Evolutionary conservation across 208 protist species (phyloP).

Genomic region (Paratrypanosoma confusum): DNA sequence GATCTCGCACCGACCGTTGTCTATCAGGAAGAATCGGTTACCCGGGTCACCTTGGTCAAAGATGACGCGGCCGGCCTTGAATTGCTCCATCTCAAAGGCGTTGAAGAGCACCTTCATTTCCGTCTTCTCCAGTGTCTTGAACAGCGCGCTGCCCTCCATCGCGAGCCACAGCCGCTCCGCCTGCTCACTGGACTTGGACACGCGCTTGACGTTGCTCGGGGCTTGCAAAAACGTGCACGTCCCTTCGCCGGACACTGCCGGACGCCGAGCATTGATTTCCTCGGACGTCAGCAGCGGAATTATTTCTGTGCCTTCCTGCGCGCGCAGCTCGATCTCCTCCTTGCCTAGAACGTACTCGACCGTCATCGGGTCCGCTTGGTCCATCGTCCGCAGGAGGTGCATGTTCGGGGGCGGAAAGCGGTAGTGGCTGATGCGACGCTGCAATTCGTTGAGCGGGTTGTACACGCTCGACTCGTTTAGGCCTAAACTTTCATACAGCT

Average conservation of each 20-base stretch:
- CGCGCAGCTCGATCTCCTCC: conserved; percentile 1
- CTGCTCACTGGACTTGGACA: conserved; percentile 14
- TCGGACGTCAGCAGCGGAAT: background rate
- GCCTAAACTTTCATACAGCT: conserved; percentile 12
- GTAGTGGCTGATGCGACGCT: conserved; percentile 1
- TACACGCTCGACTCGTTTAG: conserved; percentile 3
- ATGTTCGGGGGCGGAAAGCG: conserved; percentile 11
- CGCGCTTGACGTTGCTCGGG: background rate
- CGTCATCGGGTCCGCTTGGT: conserved; percentile 1
- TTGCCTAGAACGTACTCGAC: conserved; percentile 9
- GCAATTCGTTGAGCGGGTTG: conserved; percentile 4
- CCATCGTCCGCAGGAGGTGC: background rate
- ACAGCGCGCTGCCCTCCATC: conserved; percentile 21
- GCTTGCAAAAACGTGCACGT: background rate
- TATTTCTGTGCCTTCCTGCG: background rate
- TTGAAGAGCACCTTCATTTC: conserved; percentile 21
- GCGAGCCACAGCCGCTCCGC: conserved; percentile 3
- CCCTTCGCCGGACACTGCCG: conserved; percentile 2
- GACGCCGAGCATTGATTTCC: background rate
- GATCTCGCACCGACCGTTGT: conserved; percentile 39
- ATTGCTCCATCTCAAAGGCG: conserved; percentile 27
- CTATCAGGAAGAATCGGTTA: conserved; percentile 65
- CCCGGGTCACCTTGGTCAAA: conserved; percentile 48
- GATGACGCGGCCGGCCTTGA: conserved; percentile 15
- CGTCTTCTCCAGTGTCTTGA: conserved; percentile 12